Base-by-base conservation (phyloP, 164 flowering plant genomes). In the Umbellularia californica region DNA sequence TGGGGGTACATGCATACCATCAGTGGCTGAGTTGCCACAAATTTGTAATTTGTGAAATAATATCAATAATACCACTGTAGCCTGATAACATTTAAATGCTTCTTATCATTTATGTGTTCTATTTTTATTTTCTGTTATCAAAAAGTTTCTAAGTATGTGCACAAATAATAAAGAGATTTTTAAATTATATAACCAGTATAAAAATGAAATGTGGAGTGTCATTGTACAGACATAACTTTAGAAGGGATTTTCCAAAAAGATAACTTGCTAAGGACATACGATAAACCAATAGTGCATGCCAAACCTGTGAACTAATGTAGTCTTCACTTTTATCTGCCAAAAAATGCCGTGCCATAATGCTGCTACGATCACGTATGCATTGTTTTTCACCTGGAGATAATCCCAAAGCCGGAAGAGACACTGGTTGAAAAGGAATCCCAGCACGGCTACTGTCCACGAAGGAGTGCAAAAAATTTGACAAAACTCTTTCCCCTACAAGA, bases 341-440 rank as follows among this genome's bases (percentile, higher is more conserved):
- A 72, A 96, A 74, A 73, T 96, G 98, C 1, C 98, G 86, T 62
- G 99, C 97, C 99, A 96, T 92, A 50, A 94, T 94, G 84, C 93
- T 94, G 81, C 94, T 92, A 22, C 98, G 97, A 77, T 94, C 90
- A 66, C 97, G 92, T 80, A 96, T 91, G 79, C 98, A 89, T 74
- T 85, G 93, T 83, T 96, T 96, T 77, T 96, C 99, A 77, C 91
- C 89, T 81, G 87, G 81, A 55, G 97, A 91, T 82, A 96, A 81
- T 58, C 98, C 97, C 72, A 96, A 83, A 63, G 79, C 68, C 51
- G 99, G 97, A 79, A 92, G 90, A 0, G 87, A 76, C 19, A 87
- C 76, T 17, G 98, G 93, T 77, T 75, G 92, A 69, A 96, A 88
- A 74, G 97, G 98, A 65, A 88, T 41, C 28, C 89, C 94, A 74